Evolutionary conservation across 257 asterid genomes (phyloP).

Genomic region (Penstemon barbatus): DNA sequence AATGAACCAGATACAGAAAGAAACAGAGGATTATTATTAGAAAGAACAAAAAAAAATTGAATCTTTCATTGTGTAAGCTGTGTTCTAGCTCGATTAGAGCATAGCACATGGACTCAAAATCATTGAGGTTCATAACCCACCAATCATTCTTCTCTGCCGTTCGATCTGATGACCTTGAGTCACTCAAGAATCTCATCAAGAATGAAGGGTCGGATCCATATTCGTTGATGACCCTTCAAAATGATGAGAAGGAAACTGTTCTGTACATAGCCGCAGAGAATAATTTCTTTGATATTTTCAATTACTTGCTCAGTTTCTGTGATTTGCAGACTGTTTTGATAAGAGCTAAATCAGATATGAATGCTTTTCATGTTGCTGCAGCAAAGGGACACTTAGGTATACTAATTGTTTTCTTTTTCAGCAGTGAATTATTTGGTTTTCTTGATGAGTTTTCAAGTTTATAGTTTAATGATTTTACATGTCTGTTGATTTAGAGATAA

Average conservation of each 20-base stretch:
- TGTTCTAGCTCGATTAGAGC: constrained; percentile 26
- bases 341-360: constrained; percentile 76
- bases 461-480: too few relatives aligned
- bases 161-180: constrained; percentile 69
- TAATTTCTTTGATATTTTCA: constrained; percentile 50
- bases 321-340: constrained; percentile 59
- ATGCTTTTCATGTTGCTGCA: constrained; percentile 85
- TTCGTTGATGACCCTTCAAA: constrained; percentile 62
- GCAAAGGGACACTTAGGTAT: constrained; percentile 79
- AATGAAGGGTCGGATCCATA: constrained; percentile 67
- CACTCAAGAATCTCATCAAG: constrained; percentile 51
- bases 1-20: too few relatives aligned
- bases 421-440: background rate
- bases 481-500: too few relatives aligned
- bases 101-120: constrained; percentile 66
- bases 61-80: constrained; percentile 10
- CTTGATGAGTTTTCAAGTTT: background rate
- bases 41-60: constrained; percentile 13
- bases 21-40: too few relatives aligned
- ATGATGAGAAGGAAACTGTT: constrained; percentile 78
- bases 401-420: background rate
- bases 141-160: constrained; percentile 82
- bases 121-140: constrained; percentile 77
- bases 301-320: constrained; percentile 65
- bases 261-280: constrained; percentile 74